These are phyloP conservation scores for Peterozyma xylosa DNA, from an alignment of 805 yeast species.

Conservation along the genomic window DNA sequence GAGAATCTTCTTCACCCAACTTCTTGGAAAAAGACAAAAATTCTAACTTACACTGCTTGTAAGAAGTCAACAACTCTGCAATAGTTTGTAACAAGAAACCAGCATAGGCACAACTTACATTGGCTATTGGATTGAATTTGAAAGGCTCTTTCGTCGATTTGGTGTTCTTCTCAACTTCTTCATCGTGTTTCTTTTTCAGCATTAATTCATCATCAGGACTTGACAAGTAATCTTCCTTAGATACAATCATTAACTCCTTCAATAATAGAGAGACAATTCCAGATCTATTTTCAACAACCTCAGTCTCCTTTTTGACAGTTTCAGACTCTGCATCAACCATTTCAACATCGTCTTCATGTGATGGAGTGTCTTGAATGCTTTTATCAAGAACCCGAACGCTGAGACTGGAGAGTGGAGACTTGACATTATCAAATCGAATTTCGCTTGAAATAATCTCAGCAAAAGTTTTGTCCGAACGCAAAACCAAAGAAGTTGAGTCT, in stretches of 20 bases:
- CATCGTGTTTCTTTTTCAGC: constrained; percentile 17
- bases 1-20: constrained; percentile 22
- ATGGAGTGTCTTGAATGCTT: constrained; percentile 9
- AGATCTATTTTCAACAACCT: constrained; percentile 16
- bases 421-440: constrained; percentile 10
- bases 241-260: constrained; percentile 50
- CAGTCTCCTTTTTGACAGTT: not conserved
- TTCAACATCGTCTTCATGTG: constrained; percentile 20
- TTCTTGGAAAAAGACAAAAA: constrained; percentile 72
- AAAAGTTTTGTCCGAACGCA: constrained; percentile 23
- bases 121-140: constrained; percentile 16
- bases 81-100: constrained; percentile 61
- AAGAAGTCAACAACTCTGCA: constrained; percentile 69
- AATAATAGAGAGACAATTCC: constrained; percentile 62
- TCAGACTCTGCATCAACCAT: constrained; percentile 18
- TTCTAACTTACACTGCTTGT: constrained; percentile 74
- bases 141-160: constrained; percentile 16
- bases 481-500: constrained; percentile 41
- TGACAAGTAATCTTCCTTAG: constrained; percentile 17
- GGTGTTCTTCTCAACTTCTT: constrained; percentile 15
- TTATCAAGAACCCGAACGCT: constrained; percentile 7
- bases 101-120: constrained; percentile 55
- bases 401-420: constrained; percentile 2
- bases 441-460: constrained; percentile 15
- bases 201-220: constrained; percentile 15